Evolutionary conservation across 129 eudicot species (phyloP), one percentile per base, ranked within the genome.

Genomic region (Centella asiatica): DNA sequence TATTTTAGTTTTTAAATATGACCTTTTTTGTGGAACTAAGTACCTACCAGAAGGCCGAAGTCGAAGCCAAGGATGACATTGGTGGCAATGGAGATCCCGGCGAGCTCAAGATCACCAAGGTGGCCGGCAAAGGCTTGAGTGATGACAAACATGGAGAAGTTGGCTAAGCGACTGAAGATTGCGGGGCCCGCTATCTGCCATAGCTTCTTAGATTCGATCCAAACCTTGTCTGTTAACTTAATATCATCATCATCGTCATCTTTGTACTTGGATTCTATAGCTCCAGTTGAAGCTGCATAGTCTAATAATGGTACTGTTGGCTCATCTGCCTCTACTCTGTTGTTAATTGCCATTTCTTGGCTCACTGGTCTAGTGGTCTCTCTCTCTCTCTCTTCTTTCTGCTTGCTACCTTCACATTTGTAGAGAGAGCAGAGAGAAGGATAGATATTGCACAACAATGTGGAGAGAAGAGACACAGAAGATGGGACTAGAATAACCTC

Each of bases 161-260:
- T 76, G 22, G 80, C 69, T 23, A 85, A 32, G 37, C 94, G 88
- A 67, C 88, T 89, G 76, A 89, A 74, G 70, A 83, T 78, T 32
- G 90, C 87, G 2, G 97, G 97, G 23, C 97, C 97, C 15, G 83
- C 95, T 5, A 89, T 74, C 18, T 80, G 78, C 97, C 97, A 89
- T 63, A 89, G 76, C 74, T 85, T 85, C 74, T 82, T 83, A 6
- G 97, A 75, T 56, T 89, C 97, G 19, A 59, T 68, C 79, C 85
- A 76, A 23, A 76, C 72, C 15, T 85, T 74, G 6, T 44, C 48
- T 32, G 37, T 46, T 12, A 82, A 52, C 13, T 70, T 4, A 33
- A 23, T 62, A 0, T 75, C 68, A 28, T 55, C 44, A 25, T 75
- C 68, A 28, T 55, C 44, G 20, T 65, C 76, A 10, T 61, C 42